Evolutionary conservation across 2,329 filamentous ascomycete species (phyloP).

Genomic region (Myriosclerotinia duriaeana): DNA sequence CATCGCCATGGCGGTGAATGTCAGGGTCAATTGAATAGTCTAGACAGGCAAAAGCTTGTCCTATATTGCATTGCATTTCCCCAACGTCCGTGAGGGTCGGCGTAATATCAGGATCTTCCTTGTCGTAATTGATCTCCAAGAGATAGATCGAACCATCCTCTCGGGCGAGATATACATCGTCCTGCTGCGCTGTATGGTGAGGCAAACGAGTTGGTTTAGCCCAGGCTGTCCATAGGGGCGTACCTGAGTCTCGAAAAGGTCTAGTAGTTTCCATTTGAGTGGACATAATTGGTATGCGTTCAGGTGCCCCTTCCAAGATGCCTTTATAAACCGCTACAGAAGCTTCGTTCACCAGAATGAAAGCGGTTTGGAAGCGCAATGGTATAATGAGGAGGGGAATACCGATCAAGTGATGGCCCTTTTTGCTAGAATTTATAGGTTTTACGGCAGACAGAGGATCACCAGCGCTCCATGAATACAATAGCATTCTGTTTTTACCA

Average conservation of each 20-base stretch:
- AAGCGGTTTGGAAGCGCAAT: constrained; percentile 67
- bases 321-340: constrained; percentile 58
- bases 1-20: constrained; percentile 42
- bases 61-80: constrained; percentile 70
- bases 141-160: constrained; percentile 83
- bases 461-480: constrained; percentile 61
- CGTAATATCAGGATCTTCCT: constrained; percentile 53
- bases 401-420: constrained; percentile 47
- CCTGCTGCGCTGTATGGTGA: constrained; percentile 62
- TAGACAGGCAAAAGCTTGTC: constrained; percentile 74
- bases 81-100: constrained; percentile 55
- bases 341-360: constrained; percentile 64
- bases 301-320: constrained; percentile 52
- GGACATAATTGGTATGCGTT: constrained; percentile 21
- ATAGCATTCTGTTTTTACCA: constrained; percentile 52
- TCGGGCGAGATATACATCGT: constrained; percentile 80
- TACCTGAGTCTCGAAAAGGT: constrained; percentile 45
- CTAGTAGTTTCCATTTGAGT: neutral
- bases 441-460: constrained; percentile 50
- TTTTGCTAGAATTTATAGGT: constrained; percentile 47
- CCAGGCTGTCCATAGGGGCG: constrained; percentile 80
- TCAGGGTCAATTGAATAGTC: constrained; percentile 56
- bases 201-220: constrained; percentile 67
- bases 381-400: constrained; percentile 72
- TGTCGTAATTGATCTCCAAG: constrained; percentile 61